Conservation (phyloP, 148 eudicot genomes). For the Dianthus caryophyllus region DNA sequence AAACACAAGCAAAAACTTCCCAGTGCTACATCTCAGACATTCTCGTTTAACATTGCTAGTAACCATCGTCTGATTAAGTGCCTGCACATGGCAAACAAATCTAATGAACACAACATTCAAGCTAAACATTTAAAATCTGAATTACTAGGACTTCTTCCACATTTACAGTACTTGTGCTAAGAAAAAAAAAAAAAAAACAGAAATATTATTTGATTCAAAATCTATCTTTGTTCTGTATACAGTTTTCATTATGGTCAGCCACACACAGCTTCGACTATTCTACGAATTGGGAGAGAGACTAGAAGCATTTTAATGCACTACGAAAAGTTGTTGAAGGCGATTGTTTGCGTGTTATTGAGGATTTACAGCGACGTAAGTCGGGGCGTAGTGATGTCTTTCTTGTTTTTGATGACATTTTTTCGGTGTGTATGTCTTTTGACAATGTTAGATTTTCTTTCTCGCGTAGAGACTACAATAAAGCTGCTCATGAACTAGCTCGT, state of each 20-base stretch:
- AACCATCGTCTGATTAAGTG: constrained; percentile 44
- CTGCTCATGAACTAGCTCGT: too few species aligned
- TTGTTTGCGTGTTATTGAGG: neutral
- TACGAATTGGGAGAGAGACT: too few species aligned
- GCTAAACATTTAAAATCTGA: neutral
- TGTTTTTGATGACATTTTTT: too few species aligned
- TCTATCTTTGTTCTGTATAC: neutral
- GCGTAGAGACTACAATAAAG: too few species aligned
- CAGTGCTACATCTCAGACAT: constrained; percentile 66
- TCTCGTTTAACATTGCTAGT: constrained; percentile 55
- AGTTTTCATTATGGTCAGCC: neutral
- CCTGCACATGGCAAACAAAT: constrained; percentile 37
- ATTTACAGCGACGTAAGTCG: too few species aligned
- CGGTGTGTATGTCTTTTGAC: too few species aligned
- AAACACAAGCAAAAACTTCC: constrained; percentile 61
- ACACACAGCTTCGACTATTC: neutral
- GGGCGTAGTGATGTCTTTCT: too few species aligned
- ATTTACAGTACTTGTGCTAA: constrained; percentile 2
- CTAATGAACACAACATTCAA: neutral
- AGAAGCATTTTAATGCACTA: too few species aligned
- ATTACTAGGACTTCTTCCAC: neutral
- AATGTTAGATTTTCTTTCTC: too few species aligned
- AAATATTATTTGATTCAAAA: neutral
- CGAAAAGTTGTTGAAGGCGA: too few species aligned
- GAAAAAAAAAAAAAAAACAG: neutral